Percentiles rank a stretch among this genome's conserved stretches.
Evolutionary conservation across 1,139 yeast species (phyloP).

Genomic region (Geotrichum europaeum): DNA sequence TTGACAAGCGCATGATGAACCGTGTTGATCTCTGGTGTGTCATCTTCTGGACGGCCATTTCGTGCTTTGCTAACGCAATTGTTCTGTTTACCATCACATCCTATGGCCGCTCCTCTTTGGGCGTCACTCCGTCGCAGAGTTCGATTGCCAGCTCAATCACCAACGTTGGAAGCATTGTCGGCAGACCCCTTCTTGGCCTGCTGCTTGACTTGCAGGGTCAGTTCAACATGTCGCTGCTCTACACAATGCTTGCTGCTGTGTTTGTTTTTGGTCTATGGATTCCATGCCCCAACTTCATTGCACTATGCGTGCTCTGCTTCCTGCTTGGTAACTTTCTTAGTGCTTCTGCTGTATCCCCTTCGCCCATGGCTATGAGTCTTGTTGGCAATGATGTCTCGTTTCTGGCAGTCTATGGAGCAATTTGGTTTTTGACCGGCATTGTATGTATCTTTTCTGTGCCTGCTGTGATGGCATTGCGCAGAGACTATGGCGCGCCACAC

Average conservation of each 20-base stretch:
- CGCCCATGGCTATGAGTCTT: slow-evolving; percentile 42
- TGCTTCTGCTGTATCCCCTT: slow-evolving; percentile 33
- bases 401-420: slow-evolving; percentile 56
- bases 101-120: slow-evolving; percentile 51
- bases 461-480: slow-evolving; percentile 23
- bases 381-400: slow-evolving; percentile 44
- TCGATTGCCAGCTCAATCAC: slow-evolving; percentile 55
- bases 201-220: slow-evolving; percentile 57
- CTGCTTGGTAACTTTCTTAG: slow-evolving; percentile 51
- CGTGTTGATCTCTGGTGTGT: slow-evolving; percentile 37
- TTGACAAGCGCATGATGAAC: slow-evolving; percentile 24
- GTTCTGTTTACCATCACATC: slow-evolving; percentile 57
- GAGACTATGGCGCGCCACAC: slow-evolving; percentile 8
- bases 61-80: slow-evolving; percentile 53
- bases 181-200: slow-evolving; percentile 59
- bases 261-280: slow-evolving; percentile 55
- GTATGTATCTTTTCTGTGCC: slow-evolving; percentile 41
- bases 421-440: slow-evolving; percentile 45
- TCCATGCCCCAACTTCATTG: slow-evolving; percentile 50
- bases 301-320: slow-evolving; percentile 44
- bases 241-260: slow-evolving; percentile 31
- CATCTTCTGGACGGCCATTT: slow-evolving; percentile 52
- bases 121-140: slow-evolving; percentile 50
- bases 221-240: slow-evolving; percentile 42
- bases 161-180: slow-evolving; percentile 58